phyloP scores from a whole-genome alignment of 805 yeast species.

The Barnettozyma pratensis region DNA sequence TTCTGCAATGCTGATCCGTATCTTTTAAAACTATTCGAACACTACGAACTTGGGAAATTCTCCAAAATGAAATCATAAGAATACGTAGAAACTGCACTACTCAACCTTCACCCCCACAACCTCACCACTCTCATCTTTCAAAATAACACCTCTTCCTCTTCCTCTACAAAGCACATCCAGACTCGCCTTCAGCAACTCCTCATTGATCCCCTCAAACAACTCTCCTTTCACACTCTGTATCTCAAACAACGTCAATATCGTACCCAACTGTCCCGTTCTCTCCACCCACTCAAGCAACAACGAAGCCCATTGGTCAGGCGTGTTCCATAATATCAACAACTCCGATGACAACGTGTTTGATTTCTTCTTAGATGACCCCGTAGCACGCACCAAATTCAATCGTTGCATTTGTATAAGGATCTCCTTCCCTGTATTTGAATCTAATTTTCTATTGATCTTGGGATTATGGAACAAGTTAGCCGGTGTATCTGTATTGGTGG shows the following conservation, averaged over 20 bases:
- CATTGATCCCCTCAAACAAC: slow-evolving; percentile 61
- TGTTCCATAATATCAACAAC: slow-evolving; percentile 55
- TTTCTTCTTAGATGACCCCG: neutral
- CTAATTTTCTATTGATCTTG: slow-evolving; percentile 46
- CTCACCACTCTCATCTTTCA: slow-evolving; percentile 53
- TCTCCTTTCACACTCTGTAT: slow-evolving; percentile 61
- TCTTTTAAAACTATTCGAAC: too few species aligned
- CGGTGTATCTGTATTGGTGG: neutral
- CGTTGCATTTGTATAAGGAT: slow-evolving; percentile 55
- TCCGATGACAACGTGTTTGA: neutral
- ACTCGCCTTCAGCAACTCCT: slow-evolving; percentile 45
- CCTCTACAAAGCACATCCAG: slow-evolving; percentile 50
- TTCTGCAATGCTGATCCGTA: too few species aligned
- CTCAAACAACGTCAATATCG: slow-evolving; percentile 80
- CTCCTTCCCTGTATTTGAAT: slow-evolving; percentile 47
- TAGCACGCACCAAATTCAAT: slow-evolving; percentile 37
- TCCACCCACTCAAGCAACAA: slow-evolving; percentile 66
- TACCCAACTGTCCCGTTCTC: slow-evolving; percentile 68
- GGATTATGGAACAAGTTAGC: slow-evolving; percentile 43
- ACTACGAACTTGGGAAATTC: too few species aligned
- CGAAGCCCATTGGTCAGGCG: slow-evolving; percentile 64
- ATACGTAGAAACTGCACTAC: neutral
- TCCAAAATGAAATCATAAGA: too few species aligned
- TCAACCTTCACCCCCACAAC: slow-evolving; percentile 73
- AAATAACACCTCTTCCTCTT: slow-evolving; percentile 65